Evolutionary conservation across 495 filamentous ascomycete species (phyloP), one percentile per base, ranked within the genome.

Genomic region (Sordaria brevicollis): DNA sequence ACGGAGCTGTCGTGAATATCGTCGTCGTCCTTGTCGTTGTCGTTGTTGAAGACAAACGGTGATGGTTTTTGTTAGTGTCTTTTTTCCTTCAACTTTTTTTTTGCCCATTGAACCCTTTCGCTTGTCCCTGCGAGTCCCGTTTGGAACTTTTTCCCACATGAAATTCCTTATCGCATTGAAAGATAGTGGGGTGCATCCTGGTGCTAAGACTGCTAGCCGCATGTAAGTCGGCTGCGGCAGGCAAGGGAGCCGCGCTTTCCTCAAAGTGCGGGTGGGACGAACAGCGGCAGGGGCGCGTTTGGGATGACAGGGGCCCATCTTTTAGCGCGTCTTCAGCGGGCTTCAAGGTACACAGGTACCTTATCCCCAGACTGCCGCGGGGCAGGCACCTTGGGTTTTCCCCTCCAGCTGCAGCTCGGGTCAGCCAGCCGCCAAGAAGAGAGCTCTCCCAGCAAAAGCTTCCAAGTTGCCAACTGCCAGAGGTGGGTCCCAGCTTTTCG

Each of bases 41-140:
- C 3, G 43, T 29, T 54, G 43, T 54, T 15, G 21, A 57, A 57
- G 21, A 62, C n/a, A n/a, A n/a, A n/a, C 25, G 49, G 13, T 71
- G 75, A 75, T 74, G 72, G n/a, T n/a, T 77, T 77, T 75, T 77
- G 71, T 79, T 25, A 29, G 25, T 37, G 5, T 34, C 34, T n/a
- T 17, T 35, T 34, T 66, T 38, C 49, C 31, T 67, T 70, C 65
- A 73, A 78, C 72, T 77, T 76, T 80, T 78, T 79, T 78, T 78
- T 79, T 39, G 49, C 49, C 49, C 49, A 62, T 62, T 62, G 49
- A 39, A 29, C 19, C n/a, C n/a, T n/a, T 54, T 57, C 21, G 49
- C 49, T 33, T 62, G n/a, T n/a, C n/a, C 25, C 25, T 62, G n/a
- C n/a, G n/a, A n/a, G n/a, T n/a, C 49, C 49, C 49, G 49, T 62